Evolutionary conservation across 164 flowering plant genomes (phyloP), one percentile per base, ranked within the genome.

Genomic region (Cinnamomum chago): DNA sequence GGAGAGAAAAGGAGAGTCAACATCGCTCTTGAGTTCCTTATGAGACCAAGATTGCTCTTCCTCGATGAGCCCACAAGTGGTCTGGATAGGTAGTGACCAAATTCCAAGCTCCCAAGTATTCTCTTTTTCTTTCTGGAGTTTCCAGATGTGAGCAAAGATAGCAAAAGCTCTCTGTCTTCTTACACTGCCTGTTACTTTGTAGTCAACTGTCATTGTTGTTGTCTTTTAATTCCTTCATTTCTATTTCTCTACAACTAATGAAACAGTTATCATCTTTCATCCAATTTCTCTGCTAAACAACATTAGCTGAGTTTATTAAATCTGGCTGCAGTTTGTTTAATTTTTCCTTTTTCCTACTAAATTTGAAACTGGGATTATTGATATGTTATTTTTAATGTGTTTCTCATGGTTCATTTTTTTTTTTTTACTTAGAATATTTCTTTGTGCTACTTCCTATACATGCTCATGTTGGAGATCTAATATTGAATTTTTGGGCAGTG

Each of bases 61-160:
- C 95, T 95, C 5, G 98, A 95, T 72, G 98, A 95, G 80, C 98
- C 98, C 6, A 95, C 98, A 5, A 92, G 97, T 33, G 97, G 98
- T 2, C 97, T 95, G 7, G 98, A 95, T 72, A 92, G 98, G 98
- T 93, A 70, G 24, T 55, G 12, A n/a, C 58, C 17, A 20, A 64
- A 68, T 68, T 50, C 24, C 47, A 14, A 15, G n/a, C 60, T 12
- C 20, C 47, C 47, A 5, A 14, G 47, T 14, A 14, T 15, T 67
- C 27, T 13, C 10, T n/a, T 68, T 47, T 40, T 68, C 28, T 22
- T 40, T 40, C 11, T 5, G 47, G 47, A 40, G 2, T 11, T 68
- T 68, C 27, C 52, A 68, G 71, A 47, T 28, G 40, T 22, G 28
- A 67, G 23, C 2, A 52, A 47, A 47, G 22, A 68, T 40, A 22